Conservation (phyloP, 2,329 filamentous ascomycete species). For the Neocucurbitaria cava region DNA sequence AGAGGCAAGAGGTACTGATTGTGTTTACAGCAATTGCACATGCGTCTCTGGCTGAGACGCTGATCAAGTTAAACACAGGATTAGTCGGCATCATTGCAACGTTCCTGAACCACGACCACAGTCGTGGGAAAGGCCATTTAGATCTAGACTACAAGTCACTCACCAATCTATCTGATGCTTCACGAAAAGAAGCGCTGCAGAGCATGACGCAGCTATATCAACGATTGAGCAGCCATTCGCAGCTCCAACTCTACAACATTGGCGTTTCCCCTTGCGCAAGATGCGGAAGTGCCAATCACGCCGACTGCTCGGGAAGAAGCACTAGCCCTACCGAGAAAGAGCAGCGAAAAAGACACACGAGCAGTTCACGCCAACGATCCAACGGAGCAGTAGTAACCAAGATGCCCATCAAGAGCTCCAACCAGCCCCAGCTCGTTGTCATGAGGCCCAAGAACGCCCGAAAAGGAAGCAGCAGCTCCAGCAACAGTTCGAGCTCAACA, state of each 20-base stretch:
- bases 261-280: constrained; percentile 21
- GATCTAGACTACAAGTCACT: constrained; percentile 54
- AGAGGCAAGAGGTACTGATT: constrained; percentile 1
- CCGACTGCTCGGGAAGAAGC: constrained; percentile 26
- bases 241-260: constrained; percentile 39
- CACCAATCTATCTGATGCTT: constrained; percentile 54
- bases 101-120: constrained; percentile 50
- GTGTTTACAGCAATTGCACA: constrained; percentile 51
- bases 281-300: constrained; percentile 36
- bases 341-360: constrained; percentile 32
- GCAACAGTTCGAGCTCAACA: constrained; percentile 30
- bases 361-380: constrained; percentile 28
- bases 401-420: constrained; percentile 41
- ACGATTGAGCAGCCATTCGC: constrained; percentile 48
- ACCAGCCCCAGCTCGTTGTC: constrained; percentile 46
- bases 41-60: constrained; percentile 53
- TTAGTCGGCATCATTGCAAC: constrained; percentile 55
- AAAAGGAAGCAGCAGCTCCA: constrained; percentile 33
- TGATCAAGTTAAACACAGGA: constrained; percentile 56
- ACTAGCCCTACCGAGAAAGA: constrained; percentile 29
- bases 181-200: constrained; percentile 53
- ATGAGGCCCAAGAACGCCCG: constrained; percentile 41
- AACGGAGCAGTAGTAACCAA: constrained; percentile 37
- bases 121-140: constrained; percentile 34
- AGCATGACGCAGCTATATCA: constrained; percentile 51